phyloP scores from a whole-genome alignment of 1,284 basidiomycete genomes.

The Moesziomyces aphidis region DNA sequence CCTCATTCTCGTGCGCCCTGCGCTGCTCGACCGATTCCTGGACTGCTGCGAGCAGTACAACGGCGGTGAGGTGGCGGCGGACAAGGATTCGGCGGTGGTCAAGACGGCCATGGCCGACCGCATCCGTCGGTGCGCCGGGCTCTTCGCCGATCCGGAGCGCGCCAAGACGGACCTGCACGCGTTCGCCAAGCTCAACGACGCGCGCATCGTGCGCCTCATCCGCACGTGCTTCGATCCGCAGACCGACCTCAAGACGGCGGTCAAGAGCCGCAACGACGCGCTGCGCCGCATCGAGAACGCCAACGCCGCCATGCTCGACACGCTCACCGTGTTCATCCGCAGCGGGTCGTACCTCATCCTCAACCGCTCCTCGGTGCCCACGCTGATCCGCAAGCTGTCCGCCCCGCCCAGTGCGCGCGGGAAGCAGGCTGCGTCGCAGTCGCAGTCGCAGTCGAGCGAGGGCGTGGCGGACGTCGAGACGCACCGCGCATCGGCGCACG shows the following conservation, averaged over 20 bases:
- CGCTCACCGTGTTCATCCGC: slow-evolving; percentile 80
- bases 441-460: slow-evolving; percentile 20
- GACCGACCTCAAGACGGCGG: slow-evolving; percentile 81
- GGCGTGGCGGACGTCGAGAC: slow-evolving; percentile 35
- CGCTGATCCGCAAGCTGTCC: slow-evolving; percentile 70
- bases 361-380: slow-evolving; percentile 86
- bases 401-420: slow-evolving; percentile 1
- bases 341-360: slow-evolving; percentile 79
- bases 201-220: slow-evolving; percentile 84
- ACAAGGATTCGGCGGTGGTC: slow-evolving; percentile 73
- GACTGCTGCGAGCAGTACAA: slow-evolving; percentile 60
- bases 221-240: slow-evolving; percentile 84
- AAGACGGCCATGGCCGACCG: slow-evolving; percentile 40
- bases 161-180: slow-evolving; percentile 80
- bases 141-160: slow-evolving; percentile 75
- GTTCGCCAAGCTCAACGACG: slow-evolving; percentile 89
- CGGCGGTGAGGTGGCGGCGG: slow-evolving; percentile 80
- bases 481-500: slow-evolving; percentile 57
- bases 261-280: slow-evolving; percentile 73
- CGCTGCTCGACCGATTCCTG: slow-evolving; percentile 46
- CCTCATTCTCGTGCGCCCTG: slow-evolving; percentile 46
- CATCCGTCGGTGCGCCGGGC: slow-evolving; percentile 27
- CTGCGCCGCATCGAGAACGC: slow-evolving; percentile 48
- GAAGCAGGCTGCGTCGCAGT: slow-evolving; percentile 10
- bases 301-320: slow-evolving; percentile 67